Conservation (phyloP, 2,329 filamentous ascomycete species). For the Phoma sp. region DNA sequence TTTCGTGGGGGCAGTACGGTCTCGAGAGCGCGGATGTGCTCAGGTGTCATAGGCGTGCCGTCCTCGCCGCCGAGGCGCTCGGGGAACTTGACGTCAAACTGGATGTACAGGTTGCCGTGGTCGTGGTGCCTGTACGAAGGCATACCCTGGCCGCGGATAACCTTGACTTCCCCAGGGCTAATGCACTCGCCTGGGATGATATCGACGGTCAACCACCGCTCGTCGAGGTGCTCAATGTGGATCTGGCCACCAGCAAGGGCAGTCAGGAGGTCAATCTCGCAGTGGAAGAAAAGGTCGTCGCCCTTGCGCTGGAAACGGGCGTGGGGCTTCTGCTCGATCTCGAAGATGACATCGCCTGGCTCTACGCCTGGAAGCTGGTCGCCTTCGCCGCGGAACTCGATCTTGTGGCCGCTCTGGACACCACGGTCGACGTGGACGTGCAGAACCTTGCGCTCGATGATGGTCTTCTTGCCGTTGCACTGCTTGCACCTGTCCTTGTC, state of each 20-base stretch:
- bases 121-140: constrained; percentile 95
- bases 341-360: constrained; percentile 95
- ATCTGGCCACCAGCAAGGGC: constrained; percentile 91
- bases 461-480: constrained; percentile 96
- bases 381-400: constrained; percentile 96
- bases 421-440: constrained; percentile 97
- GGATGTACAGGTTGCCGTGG: constrained; percentile 93
- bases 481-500: constrained; percentile 98
- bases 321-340: constrained; percentile 99
- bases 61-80: constrained; percentile 57
- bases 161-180: constrained; percentile 86
- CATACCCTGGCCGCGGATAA: constrained; percentile 97
- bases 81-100: constrained; percentile 98
- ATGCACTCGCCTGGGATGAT: constrained; percentile 96
- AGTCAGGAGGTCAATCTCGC: constrained; percentile 94
- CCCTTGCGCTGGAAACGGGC: constrained; percentile 92
- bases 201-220: constrained; percentile 93
- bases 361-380: constrained; percentile 93
- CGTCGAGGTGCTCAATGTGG: constrained; percentile 94
- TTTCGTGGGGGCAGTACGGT: constrained; percentile 78
- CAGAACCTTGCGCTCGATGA: constrained; percentile 96
- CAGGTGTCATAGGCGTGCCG: constrained; percentile 60
- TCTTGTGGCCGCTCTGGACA: constrained; percentile 91
- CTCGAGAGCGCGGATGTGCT: constrained; percentile 80
- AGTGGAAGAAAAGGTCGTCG: constrained; percentile 93